Evolutionary conservation across 176 grass and related monocot genomes (phyloP).

Genomic region (Zea luxurians): DNA sequence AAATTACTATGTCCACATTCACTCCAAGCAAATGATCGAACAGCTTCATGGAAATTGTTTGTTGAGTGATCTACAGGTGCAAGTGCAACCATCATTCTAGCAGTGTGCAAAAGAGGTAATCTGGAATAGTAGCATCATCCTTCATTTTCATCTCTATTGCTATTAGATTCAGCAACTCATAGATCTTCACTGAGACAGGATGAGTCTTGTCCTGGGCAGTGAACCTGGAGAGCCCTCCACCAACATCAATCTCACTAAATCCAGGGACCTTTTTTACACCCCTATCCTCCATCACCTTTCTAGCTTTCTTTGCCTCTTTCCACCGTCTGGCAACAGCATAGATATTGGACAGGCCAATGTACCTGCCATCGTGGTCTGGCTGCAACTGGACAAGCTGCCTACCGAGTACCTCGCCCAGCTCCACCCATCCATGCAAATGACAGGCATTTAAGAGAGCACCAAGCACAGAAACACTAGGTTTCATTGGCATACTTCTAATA

Average conservation of each 20-base stretch:
- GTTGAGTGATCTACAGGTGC: constrained; percentile 4
- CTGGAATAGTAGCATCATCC: constrained; percentile 17
- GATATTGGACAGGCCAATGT: constrained; percentile 72
- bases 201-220: constrained; percentile 60
- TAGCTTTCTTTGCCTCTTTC: constrained; percentile 62
- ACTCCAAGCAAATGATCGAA: not conserved
- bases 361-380: constrained; percentile 66
- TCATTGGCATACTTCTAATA: constrained; percentile 52
- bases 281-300: constrained; percentile 62
- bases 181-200: constrained; percentile 44
- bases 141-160: constrained; percentile 62
- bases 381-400: constrained; percentile 66
- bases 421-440: constrained; percentile 60
- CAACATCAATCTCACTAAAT: constrained; percentile 72
- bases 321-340: constrained; percentile 57
- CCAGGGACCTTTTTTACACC: constrained; percentile 60
- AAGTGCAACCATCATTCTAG: constrained; percentile 16
- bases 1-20: not conserved
- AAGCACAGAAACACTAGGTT: constrained; percentile 60
- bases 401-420: constrained; percentile 58
- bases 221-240: constrained; percentile 41
- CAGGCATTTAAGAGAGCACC: constrained; percentile 64
- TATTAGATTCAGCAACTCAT: constrained; percentile 54
- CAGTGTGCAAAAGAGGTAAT: constrained; percentile 16
- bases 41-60: not conserved